These are phyloP conservation scores for Diaporthe aspalathi DNA, from an alignment of 2,329 filamentous ascomycete species.

Conservation along the genomic window DNA sequence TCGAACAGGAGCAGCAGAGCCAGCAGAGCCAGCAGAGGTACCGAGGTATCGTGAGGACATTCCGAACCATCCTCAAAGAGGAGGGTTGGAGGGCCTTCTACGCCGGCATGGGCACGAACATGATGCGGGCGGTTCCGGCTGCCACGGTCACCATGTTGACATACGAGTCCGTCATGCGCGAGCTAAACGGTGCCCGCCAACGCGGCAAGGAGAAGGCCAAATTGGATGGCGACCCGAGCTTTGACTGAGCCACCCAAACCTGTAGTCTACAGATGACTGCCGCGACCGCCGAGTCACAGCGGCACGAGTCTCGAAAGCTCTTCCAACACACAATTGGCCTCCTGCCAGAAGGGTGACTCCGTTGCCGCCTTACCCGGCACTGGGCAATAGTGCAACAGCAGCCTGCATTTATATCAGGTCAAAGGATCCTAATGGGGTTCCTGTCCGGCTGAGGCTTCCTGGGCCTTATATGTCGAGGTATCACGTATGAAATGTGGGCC, in stretches of 20 bases:
- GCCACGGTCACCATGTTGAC: slow-evolving; percentile 98
- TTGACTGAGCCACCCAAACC: slow-evolving; percentile 26
- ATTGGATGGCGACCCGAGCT: slow-evolving; percentile 21
- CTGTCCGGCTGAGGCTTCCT: background rate
- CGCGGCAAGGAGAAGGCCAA: slow-evolving; percentile 51
- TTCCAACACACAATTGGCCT: background rate
- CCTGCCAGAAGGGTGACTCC: background rate
- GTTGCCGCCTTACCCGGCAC: background rate
- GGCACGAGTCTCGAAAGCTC: background rate
- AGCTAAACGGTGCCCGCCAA: slow-evolving; percentile 58
- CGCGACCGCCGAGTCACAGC: background rate
- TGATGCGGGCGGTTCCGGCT: slow-evolving; percentile 94
- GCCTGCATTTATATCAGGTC: background rate
- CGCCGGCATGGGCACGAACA: slow-evolving; percentile 95
- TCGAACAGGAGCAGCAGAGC: slow-evolving; percentile 44
- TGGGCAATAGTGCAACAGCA: background rate
- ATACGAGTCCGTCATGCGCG: slow-evolving; percentile 81
- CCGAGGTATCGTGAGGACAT: slow-evolving; percentile 82
- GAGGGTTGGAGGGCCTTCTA: slow-evolving; percentile 98
- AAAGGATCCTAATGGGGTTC: background rate
- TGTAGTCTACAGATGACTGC: background rate
- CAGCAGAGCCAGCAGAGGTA: slow-evolving; percentile 71
- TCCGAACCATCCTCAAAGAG: slow-evolving; percentile 84
- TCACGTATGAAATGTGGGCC: slow-evolving; percentile 10
- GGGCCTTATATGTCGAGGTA: background rate